phyloP scores from a whole-genome alignment of 208 protist genomes.

The Crithidia thermophila region DNA sequence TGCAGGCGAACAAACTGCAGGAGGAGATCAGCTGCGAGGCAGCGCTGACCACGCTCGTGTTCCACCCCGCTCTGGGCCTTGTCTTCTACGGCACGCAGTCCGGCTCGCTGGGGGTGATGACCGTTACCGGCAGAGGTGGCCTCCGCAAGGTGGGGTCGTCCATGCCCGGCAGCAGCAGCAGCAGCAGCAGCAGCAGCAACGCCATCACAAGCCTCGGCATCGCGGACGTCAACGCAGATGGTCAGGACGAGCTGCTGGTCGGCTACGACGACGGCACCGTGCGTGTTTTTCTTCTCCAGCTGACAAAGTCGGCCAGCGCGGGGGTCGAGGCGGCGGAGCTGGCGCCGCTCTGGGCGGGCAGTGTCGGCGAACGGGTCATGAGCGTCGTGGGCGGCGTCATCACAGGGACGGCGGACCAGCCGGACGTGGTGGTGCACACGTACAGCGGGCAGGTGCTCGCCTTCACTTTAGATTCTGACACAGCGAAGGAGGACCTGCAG shows the following conservation, averaged over 20 bases:
- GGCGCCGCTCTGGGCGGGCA: slow-evolving; percentile 46
- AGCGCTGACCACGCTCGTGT: slow-evolving; percentile 54
- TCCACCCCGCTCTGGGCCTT: slow-evolving; percentile 30
- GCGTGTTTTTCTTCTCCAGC: slow-evolving; percentile 50
- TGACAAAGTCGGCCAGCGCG: neutral
- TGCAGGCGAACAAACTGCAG: slow-evolving; percentile 56
- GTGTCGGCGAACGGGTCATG: slow-evolving; percentile 61
- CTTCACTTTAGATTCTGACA: slow-evolving; percentile 57
- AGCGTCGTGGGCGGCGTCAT: slow-evolving; percentile 69
- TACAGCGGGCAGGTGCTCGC: slow-evolving; percentile 77
- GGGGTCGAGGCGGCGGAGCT: slow-evolving; percentile 26
- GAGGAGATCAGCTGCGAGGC: slow-evolving; percentile 79
- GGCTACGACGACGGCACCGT: slow-evolving; percentile 82
- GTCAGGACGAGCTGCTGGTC: slow-evolving; percentile 68
- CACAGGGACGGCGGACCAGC: slow-evolving; percentile 37
- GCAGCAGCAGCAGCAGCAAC: slow-evolving; percentile 27
- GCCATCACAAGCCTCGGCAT: slow-evolving; percentile 54
- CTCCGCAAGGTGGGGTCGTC: slow-evolving; percentile 36
- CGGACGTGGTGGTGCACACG: slow-evolving; percentile 74
- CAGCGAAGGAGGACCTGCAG: slow-evolving; percentile 17
- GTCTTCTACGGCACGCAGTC: slow-evolving; percentile 84
- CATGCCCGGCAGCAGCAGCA: slow-evolving; percentile 24
- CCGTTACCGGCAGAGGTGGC: slow-evolving; percentile 28
- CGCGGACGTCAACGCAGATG: slow-evolving; percentile 71
- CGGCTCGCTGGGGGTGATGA: slow-evolving; percentile 72